Percentiles rank a stretch among this genome's conserved stretches.
Conservation (phyloP, 768 basidiomycete species). For the Suillus subaureus region DNA sequence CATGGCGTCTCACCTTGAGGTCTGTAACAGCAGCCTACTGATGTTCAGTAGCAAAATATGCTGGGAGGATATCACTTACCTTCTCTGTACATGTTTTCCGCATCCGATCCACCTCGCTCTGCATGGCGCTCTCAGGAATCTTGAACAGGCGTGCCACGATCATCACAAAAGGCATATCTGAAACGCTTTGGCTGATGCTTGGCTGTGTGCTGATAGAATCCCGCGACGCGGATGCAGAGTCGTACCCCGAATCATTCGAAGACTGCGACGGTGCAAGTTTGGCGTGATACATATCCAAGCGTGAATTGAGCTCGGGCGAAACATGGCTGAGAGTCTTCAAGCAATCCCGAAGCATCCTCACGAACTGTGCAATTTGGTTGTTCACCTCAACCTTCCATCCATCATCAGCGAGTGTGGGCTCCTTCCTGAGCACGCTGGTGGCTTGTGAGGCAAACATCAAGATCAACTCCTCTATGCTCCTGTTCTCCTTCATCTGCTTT, state of each 20-base stretch:
- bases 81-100: constrained; percentile 74
- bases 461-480: constrained; percentile 97
- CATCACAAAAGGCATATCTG: constrained; percentile 78
- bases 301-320: constrained; percentile 77
- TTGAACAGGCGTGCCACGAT: constrained; percentile 76
- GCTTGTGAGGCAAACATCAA: constrained; percentile 94
- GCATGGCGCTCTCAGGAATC: constrained; percentile 64
- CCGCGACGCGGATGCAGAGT: constrained; percentile 59
- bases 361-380: constrained; percentile 87
- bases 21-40: constrained; percentile 80
- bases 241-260: constrained; percentile 67
- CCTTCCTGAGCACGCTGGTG: constrained; percentile 85
- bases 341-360: constrained; percentile 82
- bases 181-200: constrained; percentile 47
- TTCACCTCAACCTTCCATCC: constrained; percentile 94
- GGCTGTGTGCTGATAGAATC: constrained; percentile 48
- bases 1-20: constrained; percentile 62
- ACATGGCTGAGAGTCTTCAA: constrained; percentile 74
- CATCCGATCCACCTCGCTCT: constrained; percentile 73
- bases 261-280: constrained; percentile 71
- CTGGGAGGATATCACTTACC: constrained; percentile 39
- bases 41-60: constrained; percentile 13
- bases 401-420: constrained; percentile 79
- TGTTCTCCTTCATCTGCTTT: constrained; percentile 90
- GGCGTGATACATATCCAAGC: constrained; percentile 82